Evolutionary conservation across 768 basidiomycete genomes (phyloP).

Genomic region (Boletus eberwhitei): DNA sequence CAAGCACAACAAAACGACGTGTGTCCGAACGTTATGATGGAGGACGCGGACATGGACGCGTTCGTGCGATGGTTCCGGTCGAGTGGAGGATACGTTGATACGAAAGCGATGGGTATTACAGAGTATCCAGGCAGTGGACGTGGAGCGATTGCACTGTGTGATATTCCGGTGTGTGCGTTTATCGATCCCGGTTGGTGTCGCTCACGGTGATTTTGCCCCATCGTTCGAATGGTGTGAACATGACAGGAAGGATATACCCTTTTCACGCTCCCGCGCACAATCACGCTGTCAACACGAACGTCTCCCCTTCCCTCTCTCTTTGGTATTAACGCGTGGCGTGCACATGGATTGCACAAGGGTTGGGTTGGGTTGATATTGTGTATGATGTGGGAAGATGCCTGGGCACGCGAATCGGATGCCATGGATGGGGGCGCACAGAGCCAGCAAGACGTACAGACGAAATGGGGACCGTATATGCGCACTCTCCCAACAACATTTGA

Average conservation of each 20-base stretch:
- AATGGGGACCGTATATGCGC: conserved; percentile 27
- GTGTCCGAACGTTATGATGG: neutral
- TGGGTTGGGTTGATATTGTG: conserved; percentile 90
- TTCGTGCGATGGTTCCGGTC: conserved; percentile 61
- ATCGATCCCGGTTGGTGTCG: neutral
- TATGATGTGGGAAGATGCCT: conserved; percentile 92
- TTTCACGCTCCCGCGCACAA: conserved; percentile 75
- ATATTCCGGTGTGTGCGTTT: conserved; percentile 58
- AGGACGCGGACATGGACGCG: conserved; percentile 17
- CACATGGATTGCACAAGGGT: conserved; percentile 54
- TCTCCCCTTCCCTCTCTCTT: conserved; percentile 61
- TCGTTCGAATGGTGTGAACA: neutral
- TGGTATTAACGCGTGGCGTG: conserved; percentile 62
- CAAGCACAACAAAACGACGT: neutral
- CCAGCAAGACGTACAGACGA: neutral
- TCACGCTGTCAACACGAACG: conserved; percentile 79
- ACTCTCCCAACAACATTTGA: conserved; percentile 69
- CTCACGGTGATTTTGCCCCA: neutral
- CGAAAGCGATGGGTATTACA: conserved; percentile 42
- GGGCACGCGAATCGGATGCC: conserved; percentile 58
- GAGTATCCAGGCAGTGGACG: conserved; percentile 55
- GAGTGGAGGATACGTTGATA: conserved; percentile 51
- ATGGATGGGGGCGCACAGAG: conserved; percentile 1
- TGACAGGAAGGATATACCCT: conserved; percentile 67
- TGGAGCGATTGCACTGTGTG: conserved; percentile 68